phyloP scores from a whole-genome alignment of 2,329 filamentous ascomycete species.

The Venturia asperata region DNA sequence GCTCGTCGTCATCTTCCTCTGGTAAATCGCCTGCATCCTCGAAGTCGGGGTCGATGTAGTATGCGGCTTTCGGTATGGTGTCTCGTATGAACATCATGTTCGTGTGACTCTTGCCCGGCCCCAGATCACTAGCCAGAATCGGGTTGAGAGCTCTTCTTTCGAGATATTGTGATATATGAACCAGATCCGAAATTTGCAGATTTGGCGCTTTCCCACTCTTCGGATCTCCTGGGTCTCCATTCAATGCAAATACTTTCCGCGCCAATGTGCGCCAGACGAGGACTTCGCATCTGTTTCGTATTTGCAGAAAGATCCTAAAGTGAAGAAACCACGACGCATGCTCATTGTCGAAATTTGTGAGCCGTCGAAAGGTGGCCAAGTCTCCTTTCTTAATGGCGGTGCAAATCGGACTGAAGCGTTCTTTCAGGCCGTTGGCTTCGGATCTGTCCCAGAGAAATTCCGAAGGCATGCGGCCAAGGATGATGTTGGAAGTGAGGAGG shows the following conservation, averaged over 20 bases:
- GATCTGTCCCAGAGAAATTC: constrained; percentile 57
- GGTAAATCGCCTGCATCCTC: constrained; percentile 25
- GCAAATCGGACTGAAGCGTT: constrained; percentile 67
- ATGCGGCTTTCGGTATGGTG: constrained; percentile 38
- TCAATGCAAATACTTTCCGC: constrained; percentile 69
- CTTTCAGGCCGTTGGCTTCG: constrained; percentile 58
- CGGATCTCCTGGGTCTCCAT: constrained; percentile 57
- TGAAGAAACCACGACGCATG: constrained; percentile 67
- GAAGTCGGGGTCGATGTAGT: constrained; percentile 42
- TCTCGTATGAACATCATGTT: constrained; percentile 43
- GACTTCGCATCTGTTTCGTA: constrained; percentile 70
- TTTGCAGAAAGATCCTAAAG: constrained; percentile 66
- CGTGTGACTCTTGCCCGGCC: constrained; percentile 35
- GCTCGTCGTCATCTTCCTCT: constrained; percentile 23
- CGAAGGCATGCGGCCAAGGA: constrained; percentile 77
- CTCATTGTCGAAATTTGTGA: constrained; percentile 49
- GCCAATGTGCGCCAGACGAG: constrained; percentile 79
- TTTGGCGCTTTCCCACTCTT: constrained; percentile 57
- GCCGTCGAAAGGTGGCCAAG: constrained; percentile 63
- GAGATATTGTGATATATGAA: constrained; percentile 42
- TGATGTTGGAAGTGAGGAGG: constrained; percentile 73
- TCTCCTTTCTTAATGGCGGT: constrained; percentile 66
- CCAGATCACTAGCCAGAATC: constrained; percentile 27
- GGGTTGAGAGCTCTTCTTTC: constrained; percentile 46
- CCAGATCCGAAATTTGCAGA: constrained; percentile 63